Evolutionary conservation across 306 rosid species (phyloP).

Genomic region (Glycine latifolia): DNA sequence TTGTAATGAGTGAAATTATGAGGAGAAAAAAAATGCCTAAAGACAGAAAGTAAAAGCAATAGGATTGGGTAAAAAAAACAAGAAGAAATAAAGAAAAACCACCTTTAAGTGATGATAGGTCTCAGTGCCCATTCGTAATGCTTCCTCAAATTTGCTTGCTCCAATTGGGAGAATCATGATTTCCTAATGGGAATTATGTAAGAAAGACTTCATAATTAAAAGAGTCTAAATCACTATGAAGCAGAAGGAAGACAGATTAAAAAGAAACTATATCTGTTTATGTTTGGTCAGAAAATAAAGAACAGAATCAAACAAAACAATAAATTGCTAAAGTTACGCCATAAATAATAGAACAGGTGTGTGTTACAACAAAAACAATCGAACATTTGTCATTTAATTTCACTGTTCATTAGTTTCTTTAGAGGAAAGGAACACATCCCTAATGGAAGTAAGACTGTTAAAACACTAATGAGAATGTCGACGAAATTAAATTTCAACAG

Average conservation of each 20-base stretch:
- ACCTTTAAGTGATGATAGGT: slow-evolving; percentile 97
- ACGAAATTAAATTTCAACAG: slow-evolving; percentile 35
- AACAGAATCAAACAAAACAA: slow-evolving; percentile 36
- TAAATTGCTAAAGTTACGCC: not conserved
- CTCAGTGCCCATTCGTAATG: slow-evolving; percentile 93
- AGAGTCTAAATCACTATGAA: slow-evolving; percentile 36
- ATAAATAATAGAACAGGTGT: slow-evolving; percentile 16
- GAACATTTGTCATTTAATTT: slow-evolving; percentile 31
- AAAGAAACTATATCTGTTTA: slow-evolving; percentile 33
- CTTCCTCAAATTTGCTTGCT: slow-evolving; percentile 91
- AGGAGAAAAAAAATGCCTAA: not conserved
- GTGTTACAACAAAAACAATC: slow-evolving; percentile 7
- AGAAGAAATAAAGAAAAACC: slow-evolving; percentile 31
- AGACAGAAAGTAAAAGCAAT: slow-evolving; percentile 2
- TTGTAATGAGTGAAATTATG: slow-evolving; percentile 26
- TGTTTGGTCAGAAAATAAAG: slow-evolving; percentile 29
- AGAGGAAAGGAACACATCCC: slow-evolving; percentile 23
- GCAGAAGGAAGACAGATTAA: slow-evolving; percentile 20
- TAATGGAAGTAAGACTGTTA: slow-evolving; percentile 12
- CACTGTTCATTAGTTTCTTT: not conserved
- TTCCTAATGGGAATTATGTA: slow-evolving; percentile 63
- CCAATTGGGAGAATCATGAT: slow-evolving; percentile 93
- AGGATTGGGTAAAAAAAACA: not conserved
- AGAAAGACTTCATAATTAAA: slow-evolving; percentile 42
- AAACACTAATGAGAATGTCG: slow-evolving; percentile 16